phyloP scores from a whole-genome alignment of 2,329 filamentous ascomycete genomes.

The Cadophora malorum region DNA sequence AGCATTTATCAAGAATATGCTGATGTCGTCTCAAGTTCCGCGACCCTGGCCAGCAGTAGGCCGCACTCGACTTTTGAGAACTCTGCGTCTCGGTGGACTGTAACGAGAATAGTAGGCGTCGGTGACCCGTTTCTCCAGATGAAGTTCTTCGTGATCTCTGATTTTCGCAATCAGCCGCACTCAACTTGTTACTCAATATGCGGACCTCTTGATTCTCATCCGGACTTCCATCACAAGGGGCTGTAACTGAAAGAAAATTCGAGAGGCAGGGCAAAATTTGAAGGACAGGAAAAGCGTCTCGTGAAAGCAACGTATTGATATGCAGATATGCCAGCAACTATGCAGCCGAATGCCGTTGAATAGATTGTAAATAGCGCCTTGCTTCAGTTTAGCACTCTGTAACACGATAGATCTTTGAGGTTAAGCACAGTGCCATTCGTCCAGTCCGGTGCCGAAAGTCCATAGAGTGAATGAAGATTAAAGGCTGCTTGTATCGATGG shows the following conservation, averaged over 20 bases:
- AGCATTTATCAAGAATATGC: conserved; percentile 19
- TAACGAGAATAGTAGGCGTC: conserved; percentile 7
- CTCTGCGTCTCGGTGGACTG: conserved; percentile 13
- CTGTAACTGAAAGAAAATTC: conserved; percentile 4
- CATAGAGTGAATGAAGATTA: neutral
- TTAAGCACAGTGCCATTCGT: neutral
- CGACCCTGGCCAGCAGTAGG: conserved; percentile 9
- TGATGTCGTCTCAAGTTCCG: conserved; percentile 11
- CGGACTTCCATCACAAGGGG: conserved; percentile 1
- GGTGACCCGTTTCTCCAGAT: conserved; percentile 8
- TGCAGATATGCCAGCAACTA: neutral
- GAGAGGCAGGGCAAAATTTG: neutral
- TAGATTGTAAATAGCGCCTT: neutral
- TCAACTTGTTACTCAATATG: conserved; percentile 12
- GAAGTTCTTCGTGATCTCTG: neutral
- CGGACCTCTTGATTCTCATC: neutral
- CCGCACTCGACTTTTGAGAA: neutral
- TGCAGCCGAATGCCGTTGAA: neutral
- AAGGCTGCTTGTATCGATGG: conserved; percentile 10
- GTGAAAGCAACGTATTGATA: conserved; percentile 8
- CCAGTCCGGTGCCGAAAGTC: neutral
- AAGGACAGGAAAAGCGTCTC: conserved; percentile 7
- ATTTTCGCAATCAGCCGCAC: conserved; percentile 14
- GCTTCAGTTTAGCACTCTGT: neutral
- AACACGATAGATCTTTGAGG: conserved; percentile 1